Percentiles rank a stretch among this genome's conserved stretches.
Conservation (phyloP, 345 rosid species). For the Linum trigynum region DNA sequence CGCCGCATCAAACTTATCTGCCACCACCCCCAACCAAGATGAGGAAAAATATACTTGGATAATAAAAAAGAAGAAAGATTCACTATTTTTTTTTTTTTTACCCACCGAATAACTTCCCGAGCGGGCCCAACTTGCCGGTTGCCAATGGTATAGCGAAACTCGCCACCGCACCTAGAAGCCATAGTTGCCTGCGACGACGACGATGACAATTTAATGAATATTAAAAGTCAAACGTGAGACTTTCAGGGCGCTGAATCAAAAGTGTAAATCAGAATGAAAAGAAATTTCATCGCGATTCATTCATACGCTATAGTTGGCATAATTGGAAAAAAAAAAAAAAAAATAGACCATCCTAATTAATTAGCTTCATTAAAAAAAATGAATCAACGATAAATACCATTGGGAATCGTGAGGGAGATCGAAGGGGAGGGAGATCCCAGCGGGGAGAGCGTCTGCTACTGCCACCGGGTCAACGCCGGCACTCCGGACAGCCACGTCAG, state of each 20-base stretch:
- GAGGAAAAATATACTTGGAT: not conserved
- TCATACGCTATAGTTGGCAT: too few species aligned
- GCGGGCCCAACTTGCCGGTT: not conserved
- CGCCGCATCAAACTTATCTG: not conserved
- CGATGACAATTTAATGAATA: too few species aligned
- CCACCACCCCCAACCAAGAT: not conserved
- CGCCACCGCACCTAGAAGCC: not conserved
- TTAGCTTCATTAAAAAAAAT: too few species aligned
- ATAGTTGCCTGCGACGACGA: not conserved
- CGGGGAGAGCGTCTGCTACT: not conserved
- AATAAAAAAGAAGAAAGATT: too few species aligned
- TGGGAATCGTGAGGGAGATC: not conserved
- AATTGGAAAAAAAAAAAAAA: too few species aligned
- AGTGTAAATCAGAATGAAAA: not conserved
- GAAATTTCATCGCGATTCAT: too few species aligned
- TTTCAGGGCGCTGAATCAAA: too few species aligned
- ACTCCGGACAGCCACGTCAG: not conserved
- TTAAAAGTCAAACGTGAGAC: not conserved
- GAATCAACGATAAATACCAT: not conserved
- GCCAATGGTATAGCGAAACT: not conserved
- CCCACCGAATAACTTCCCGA: not conserved
- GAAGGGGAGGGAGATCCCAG: not conserved
- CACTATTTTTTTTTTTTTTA: too few species aligned
- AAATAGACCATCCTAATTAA: not conserved
- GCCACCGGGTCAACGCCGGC: not conserved